A percentile compares a stretch with the other conserved stretches of the same genome.
These are phyloP conservation scores for Wickerhamiella australiensis DNA, from an alignment of 805 yeast genomes.

Conservation along the genomic window DNA sequence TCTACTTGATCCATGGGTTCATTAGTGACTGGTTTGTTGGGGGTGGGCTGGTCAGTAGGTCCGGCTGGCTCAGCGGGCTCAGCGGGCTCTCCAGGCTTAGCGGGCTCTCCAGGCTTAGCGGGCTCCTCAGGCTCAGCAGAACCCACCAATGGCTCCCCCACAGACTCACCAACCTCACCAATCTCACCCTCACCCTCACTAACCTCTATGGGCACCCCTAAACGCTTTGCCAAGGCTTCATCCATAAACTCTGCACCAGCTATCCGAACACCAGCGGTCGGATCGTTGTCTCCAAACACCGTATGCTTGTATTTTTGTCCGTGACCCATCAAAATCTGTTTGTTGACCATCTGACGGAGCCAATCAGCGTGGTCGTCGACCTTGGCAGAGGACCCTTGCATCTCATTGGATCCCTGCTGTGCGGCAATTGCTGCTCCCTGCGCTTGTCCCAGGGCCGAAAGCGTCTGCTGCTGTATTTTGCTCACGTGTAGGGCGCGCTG, in stretches of 20 bases:
- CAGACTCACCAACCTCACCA: too few relatives aligned
- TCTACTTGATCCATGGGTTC: too few relatives aligned
- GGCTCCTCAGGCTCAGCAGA: too few relatives aligned
- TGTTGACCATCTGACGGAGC: slow-evolving; percentile 25
- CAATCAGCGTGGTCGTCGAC: slow-evolving; percentile 23
- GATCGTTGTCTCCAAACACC: slow-evolving; percentile 18
- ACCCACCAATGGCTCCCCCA: too few relatives aligned
- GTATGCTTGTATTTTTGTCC: slow-evolving; percentile 26
- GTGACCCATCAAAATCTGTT: slow-evolving; percentile 29
- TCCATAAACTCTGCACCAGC: slow-evolving; percentile 3
- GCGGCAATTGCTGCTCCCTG: slow-evolving; percentile 22
- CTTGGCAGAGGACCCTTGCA: slow-evolving; percentile 14
- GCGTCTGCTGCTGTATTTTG: slow-evolving; percentile 15
- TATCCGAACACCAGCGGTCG: neutral
- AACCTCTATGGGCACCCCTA: neutral
- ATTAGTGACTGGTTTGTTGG: too few relatives aligned
- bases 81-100: too few relatives aligned
- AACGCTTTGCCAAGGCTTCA: neutral
- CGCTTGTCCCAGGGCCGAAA: slow-evolving; percentile 18
- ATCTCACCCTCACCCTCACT: neutral
- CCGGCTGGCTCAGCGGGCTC: neutral
- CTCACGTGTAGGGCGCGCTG: slow-evolving; percentile 18
- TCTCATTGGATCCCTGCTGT: slow-evolving; percentile 18
- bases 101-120: too few relatives aligned
- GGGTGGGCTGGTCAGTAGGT: neutral